phyloP scores from a whole-genome alignment of 2,329 filamentous ascomycete genomes.

The Cladosporium sp. region DNA sequence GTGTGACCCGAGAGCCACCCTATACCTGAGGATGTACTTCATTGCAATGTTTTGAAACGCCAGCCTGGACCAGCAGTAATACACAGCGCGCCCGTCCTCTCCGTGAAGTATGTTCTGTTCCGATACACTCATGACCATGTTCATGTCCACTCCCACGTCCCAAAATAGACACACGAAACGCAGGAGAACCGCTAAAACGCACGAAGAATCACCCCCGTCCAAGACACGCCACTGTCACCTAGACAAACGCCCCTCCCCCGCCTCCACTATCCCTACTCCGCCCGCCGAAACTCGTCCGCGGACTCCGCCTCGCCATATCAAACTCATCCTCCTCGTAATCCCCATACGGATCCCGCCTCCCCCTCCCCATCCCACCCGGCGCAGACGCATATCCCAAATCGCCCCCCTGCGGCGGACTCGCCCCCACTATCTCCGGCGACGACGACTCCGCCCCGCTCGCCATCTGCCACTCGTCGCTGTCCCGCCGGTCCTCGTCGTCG shows the following conservation, averaged over 20 bases:
- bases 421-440: constrained; percentile 23
- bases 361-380: constrained; percentile 7
- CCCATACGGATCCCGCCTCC: constrained; percentile 14
- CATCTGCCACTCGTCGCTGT: constrained; percentile 30
- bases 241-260: constrained; percentile 15
- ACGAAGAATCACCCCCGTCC: background rate
- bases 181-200: background rate
- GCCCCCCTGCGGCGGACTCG: constrained; percentile 6
- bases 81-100: too few species aligned
- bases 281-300: constrained; percentile 8
- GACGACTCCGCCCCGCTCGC: constrained; percentile 21
- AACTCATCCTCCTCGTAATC: constrained; percentile 19
- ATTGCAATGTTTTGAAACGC: too few species aligned
- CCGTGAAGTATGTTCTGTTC: too few species aligned
- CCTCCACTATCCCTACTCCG: constrained; percentile 10
- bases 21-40: too few species aligned
- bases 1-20: too few species aligned
- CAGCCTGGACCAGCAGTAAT: too few species aligned
- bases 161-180: background rate
- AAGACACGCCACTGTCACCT: constrained; percentile 5
- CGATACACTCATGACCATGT: too few species aligned
- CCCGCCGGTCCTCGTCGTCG: background rate
- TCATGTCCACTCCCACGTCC: background rate
- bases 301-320: constrained; percentile 19
- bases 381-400: constrained; percentile 18